These are phyloP conservation scores for Colletotrichum tamarilloi DNA, from an alignment of 2,329 filamentous ascomycete species.

Conservation along the genomic window DNA sequence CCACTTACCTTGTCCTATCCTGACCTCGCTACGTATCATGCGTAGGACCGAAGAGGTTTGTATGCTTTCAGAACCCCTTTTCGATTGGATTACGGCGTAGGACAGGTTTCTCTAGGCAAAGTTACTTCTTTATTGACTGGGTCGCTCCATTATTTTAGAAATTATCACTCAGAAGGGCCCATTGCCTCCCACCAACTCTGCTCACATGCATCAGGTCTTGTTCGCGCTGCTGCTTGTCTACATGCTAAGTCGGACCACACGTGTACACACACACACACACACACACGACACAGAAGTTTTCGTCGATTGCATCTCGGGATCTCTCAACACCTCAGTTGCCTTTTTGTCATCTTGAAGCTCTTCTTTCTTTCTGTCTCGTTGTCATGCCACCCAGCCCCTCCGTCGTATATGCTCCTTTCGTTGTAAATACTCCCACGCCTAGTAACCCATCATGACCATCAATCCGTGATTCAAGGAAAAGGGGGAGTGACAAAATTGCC, in stretches of 20 bases:
- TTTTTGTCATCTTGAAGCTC: background rate
- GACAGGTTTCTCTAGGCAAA: no score
- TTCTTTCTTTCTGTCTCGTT: background rate
- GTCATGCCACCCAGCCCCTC: background rate
- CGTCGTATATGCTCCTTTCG: background rate
- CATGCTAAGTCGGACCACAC: background rate
- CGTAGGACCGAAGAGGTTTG: no score
- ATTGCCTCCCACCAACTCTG: background rate
- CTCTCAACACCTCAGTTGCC: background rate
- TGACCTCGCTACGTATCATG: no score
- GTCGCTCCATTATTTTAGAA: no score
- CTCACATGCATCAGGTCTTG: background rate
- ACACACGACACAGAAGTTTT: background rate
- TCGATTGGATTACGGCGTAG: no score
- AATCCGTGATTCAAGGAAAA: background rate
- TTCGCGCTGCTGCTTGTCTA: background rate
- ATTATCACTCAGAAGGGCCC: no score
- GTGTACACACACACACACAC: no score
- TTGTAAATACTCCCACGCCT: conserved; percentile 6
- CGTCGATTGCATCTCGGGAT: background rate
- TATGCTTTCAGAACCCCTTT: no score
- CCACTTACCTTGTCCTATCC: no score
- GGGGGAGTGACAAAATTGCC: conserved; percentile 6
- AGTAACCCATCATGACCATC: background rate
- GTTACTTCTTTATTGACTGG: no score